Base-by-base conservation (phyloP, 768 basidiomycete genomes). In the Lyophyllum decastes region DNA sequence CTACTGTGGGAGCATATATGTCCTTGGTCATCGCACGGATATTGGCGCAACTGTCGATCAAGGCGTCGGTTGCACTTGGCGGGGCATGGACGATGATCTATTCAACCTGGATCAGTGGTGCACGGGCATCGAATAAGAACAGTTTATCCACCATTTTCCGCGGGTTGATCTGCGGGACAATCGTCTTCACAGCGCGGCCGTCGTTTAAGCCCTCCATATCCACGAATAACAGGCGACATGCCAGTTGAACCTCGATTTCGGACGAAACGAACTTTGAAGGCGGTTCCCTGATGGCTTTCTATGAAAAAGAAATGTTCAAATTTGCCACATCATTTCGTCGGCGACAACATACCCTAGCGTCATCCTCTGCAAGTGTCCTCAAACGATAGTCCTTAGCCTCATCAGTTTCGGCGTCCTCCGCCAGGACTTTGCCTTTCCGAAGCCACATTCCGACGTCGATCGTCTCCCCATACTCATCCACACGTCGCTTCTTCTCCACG, bases 161-260 rank as follows among this genome's bases (percentile, higher is more conserved):
- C 27, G 97, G 97, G 66, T 96, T 95, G 59, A 99, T 87, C 76
- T 97, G 93, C 2, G 96, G 93, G 4, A 98, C 88, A 61, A 99
- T 97, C 0, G 92, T 95, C 72, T 98, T 98, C 59, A 97, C 88
- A 0, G 97, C 95, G 59, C 96, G 91, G 1, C 96, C 96, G 65
- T 99, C 97, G 65, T 95, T 95, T 52, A 96, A 75, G 27, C 97
- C 97, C 67, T 98, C 97, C 84, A 98, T 87, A 67, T 99, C 96
- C 46, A 98, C 86, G 65, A 92, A 98, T 46, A 95, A 83, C 26
- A 98, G 74, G 4, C 90, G 86, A 64, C 96, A 97, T 27, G 90
- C 85, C 33, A 98, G 68, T 56, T 94, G 88, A 24, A 98, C 83
- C 56, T 89, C 87, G 6, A 90, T 77, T 24, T 84, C 79, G 43